A percentile compares a stretch with the other conserved stretches of the same genome.
Conservation (phyloP, 2,329 filamentous ascomycete species). For the Phaeosphaeriaceae sp. region DNA sequence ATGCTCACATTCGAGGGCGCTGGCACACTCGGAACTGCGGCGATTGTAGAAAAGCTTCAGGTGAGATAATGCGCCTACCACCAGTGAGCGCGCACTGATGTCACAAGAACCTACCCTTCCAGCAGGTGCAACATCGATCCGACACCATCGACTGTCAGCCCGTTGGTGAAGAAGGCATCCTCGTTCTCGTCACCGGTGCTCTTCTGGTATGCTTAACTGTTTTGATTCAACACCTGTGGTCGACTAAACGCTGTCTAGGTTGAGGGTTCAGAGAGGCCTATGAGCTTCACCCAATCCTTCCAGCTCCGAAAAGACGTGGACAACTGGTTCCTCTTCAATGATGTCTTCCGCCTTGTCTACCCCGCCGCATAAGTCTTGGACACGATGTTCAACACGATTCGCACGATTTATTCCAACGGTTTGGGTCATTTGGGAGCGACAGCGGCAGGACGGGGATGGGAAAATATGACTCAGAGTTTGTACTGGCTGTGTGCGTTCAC, state of each 20-base stretch:
- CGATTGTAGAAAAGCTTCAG: slow-evolving; percentile 80
- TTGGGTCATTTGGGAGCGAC: slow-evolving; percentile 20
- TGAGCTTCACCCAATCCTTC: slow-evolving; percentile 92
- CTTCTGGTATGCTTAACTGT: slow-evolving; percentile 68
- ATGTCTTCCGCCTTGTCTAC: slow-evolving; percentile 91
- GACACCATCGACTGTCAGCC: slow-evolving; percentile 85
- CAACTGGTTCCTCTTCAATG: slow-evolving; percentile 85
- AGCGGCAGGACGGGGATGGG: slow-evolving; percentile 5
- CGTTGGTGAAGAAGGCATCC: slow-evolving; percentile 68
- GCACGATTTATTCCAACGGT: slow-evolving; percentile 11
- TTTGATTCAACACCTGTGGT: not conserved
- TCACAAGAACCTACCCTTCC: slow-evolving; percentile 74
- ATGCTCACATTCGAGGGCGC: slow-evolving; percentile 91
- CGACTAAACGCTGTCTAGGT: slow-evolving; percentile 61
- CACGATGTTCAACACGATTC: slow-evolving; percentile 11
- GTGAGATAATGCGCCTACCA: slow-evolving; percentile 59
- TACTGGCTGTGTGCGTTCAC: not conserved
- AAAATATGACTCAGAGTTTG: not conserved
- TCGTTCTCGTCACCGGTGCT: slow-evolving; percentile 87
- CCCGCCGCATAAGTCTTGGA: slow-evolving; percentile 44
- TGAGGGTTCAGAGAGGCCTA: slow-evolving; percentile 82
- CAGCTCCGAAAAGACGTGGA: slow-evolving; percentile 77
- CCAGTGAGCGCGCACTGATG: slow-evolving; percentile 19
- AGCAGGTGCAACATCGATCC: slow-evolving; percentile 79
- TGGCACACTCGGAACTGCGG: slow-evolving; percentile 66